Conservation (phyloP, 2,329 filamentous ascomycete species). For the Hypomyces rosellus region DNA sequence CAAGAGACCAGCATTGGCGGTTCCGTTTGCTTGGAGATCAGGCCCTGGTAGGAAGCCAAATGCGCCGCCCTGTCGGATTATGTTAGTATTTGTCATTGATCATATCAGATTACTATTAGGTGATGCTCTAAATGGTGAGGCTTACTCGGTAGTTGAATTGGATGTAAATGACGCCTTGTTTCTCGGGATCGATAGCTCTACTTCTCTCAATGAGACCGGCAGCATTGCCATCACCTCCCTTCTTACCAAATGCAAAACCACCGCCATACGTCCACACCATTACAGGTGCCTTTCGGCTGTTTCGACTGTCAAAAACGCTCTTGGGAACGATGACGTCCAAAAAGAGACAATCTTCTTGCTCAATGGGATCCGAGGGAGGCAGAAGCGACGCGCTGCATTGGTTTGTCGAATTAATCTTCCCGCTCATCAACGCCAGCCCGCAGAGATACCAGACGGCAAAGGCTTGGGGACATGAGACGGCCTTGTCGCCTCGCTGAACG, state of each 20-base stretch:
- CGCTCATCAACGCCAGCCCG: no score
- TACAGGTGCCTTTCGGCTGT: slow-evolving; percentile 34
- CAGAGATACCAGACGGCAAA: no score
- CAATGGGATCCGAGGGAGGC: not conserved
- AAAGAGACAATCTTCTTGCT: slow-evolving; percentile 42
- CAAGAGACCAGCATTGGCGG: slow-evolving; percentile 42
- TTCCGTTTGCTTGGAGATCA: slow-evolving; percentile 23
- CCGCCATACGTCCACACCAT: slow-evolving; percentile 42
- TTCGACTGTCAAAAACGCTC: slow-evolving; percentile 29
- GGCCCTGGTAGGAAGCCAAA: slow-evolving; percentile 31
- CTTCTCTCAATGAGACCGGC: slow-evolving; percentile 13
- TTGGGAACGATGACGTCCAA: slow-evolving; percentile 42
- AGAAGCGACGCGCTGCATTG: no score
- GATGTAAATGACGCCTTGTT: slow-evolving; percentile 38
- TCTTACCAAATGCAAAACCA: slow-evolving; percentile 36
- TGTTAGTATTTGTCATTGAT: no score
- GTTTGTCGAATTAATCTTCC: no score
- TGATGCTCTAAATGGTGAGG: no score
- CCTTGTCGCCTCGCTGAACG: no score
- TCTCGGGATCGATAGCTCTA: no score
- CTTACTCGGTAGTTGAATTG: slow-evolving; percentile 41
- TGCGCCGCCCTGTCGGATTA: slow-evolving; percentile 17
- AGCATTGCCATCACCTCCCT: slow-evolving; percentile 28
- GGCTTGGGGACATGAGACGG: no score
- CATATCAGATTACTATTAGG: no score